Base-by-base conservation (phyloP, 805 yeast genomes). In the Kuraishia molischiana region DNA sequence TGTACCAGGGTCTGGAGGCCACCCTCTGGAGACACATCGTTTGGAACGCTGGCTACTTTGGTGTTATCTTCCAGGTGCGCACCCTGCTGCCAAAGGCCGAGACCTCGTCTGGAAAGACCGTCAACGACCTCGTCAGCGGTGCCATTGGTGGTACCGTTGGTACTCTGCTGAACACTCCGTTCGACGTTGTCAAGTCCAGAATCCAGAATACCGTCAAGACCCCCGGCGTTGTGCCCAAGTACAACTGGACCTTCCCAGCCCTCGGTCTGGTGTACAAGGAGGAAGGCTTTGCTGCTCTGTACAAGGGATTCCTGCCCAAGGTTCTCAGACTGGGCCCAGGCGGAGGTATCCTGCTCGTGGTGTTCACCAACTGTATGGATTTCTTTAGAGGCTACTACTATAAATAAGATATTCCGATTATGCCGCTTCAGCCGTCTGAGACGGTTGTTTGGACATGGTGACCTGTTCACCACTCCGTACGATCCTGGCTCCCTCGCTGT, bases 11-110 rank as follows among this genome's bases (percentile, higher is more conserved):
- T 42, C 68, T 92, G 48, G 99, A 92, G 66, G 87, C 97, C 20
- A 92, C 98, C 8, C 62, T 92, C 55, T 92, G 96, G 95, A 84
- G 99, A 73, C 97, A 92, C 59, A 75, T 85, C 42, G 66, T 77
- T 42, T 92, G 99, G 99, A 92, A 92, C 64, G 95, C 96, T 34
- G 97, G 97, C 42, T 92, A 92, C 66, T 92, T 92, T 58, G 98
- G 98, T 46, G 75, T 83, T 49, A 92, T 92, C 51, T 84, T 78
- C 76, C 95, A 86, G 66, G 79, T 86, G 40, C 77, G 95, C 60
- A 52, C 67, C 5, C 48, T 85, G 44, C 68, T 92, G 64, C 97
- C 97, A 49, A 66, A 72, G 58, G 85, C 95, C 32, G 71, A 75
- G 44, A 72, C 68, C 41, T 65, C 80, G 26, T 63, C 82, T 32